These are phyloP conservation scores for Nigrospora sphaerica DNA, from an alignment of 2,329 filamentous ascomycete species.

Conservation along the genomic window DNA sequence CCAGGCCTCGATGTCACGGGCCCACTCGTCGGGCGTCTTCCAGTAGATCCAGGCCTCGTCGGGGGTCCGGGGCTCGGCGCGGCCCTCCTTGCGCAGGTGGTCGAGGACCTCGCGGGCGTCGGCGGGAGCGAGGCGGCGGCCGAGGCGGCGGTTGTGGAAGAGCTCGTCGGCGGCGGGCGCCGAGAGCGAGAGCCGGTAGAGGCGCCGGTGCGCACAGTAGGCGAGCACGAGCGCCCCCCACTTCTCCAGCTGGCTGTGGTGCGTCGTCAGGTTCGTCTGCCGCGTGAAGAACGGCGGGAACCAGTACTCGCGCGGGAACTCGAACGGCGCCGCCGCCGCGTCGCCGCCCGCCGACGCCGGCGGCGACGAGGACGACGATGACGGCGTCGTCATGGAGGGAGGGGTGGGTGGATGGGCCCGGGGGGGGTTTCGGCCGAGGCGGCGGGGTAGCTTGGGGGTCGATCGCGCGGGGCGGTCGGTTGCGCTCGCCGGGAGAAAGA, in stretches of 20 bases:
- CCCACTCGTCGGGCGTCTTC: slow-evolving; percentile 88
- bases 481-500: too few relatives aligned
- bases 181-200: slow-evolving; percentile 69
- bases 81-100: slow-evolving; percentile 50
- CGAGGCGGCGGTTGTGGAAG: slow-evolving; percentile 50
- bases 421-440: too few relatives aligned
- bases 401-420: too few relatives aligned
- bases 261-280: slow-evolving; percentile 67
- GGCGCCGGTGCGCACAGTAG: slow-evolving; percentile 72
- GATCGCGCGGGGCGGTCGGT: too few relatives aligned
- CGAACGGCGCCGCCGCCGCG: slow-evolving; percentile 27
- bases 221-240: slow-evolving; percentile 81
- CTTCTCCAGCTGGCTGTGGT: slow-evolving; percentile 68
- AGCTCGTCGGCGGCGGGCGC: slow-evolving; percentile 30
- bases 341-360: background rate
- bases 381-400: background rate
- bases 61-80: slow-evolving; percentile 58
- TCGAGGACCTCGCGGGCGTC: slow-evolving; percentile 53
- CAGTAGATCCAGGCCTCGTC: slow-evolving; percentile 72
- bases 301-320: slow-evolving; percentile 58
- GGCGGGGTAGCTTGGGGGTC: too few relatives aligned
- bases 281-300: slow-evolving; percentile 84
- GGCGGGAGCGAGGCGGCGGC: slow-evolving; percentile 39
- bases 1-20: slow-evolving; percentile 67
- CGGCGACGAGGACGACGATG: background rate